A percentile compares a stretch with the other conserved stretches of the same genome.
Conservation (phyloP, 371 early-diverging fungal genomes). For the Circinella umbellata region DNA sequence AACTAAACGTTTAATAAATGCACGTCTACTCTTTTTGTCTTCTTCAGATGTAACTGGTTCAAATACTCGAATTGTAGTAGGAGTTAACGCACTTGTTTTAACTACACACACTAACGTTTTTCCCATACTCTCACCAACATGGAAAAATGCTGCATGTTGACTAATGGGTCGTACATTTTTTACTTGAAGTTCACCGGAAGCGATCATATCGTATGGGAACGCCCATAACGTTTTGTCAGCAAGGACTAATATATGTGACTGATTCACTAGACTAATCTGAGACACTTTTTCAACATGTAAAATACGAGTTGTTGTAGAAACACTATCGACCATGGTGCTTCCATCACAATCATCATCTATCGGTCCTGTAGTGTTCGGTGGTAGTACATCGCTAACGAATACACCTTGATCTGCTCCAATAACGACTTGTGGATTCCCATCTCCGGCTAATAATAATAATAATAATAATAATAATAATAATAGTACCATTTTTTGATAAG, state of each 20-base stretch:
- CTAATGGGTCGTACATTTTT: conserved; percentile 73
- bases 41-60: conserved; percentile 71
- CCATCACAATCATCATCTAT: conserved; percentile 5
- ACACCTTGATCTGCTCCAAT: conserved; percentile 47
- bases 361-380: background rate
- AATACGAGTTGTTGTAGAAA: conserved; percentile 40
- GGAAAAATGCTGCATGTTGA: conserved; percentile 87
- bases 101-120: conserved; percentile 78
- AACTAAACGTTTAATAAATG: conserved; percentile 50
- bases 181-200: conserved; percentile 49
- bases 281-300: conserved; percentile 77
- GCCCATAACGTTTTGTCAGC: conserved; percentile 69
- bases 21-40: conserved; percentile 57
- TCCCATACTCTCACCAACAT: conserved; percentile 80
- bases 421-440: conserved; percentile 19
- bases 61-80: conserved; percentile 79
- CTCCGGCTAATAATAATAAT: conserved; percentile 6
- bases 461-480: background rate
- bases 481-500: too few species aligned
- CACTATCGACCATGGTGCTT: conserved; percentile 3
- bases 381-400: conserved; percentile 18
- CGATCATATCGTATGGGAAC: conserved; percentile 72
- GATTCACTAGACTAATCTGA: conserved; percentile 80
- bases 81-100: conserved; percentile 62
- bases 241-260: conserved; percentile 76